Base-by-base conservation (phyloP, 2,329 filamentous ascomycete genomes). In the Sarocladium kiliense region DNA sequence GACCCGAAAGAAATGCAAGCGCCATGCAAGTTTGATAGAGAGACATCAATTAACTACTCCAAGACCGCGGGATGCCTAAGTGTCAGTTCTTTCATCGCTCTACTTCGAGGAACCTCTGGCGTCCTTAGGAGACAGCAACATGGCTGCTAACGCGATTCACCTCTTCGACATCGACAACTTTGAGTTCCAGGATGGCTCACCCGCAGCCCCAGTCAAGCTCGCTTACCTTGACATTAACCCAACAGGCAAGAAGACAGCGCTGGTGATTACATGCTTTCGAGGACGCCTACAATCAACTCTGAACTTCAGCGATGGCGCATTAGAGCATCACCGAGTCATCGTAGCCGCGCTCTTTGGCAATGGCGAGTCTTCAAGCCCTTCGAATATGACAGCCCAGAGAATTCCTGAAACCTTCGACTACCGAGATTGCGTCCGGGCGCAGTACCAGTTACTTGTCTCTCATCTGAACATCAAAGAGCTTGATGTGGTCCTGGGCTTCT, bases 191-290 rank as follows among this genome's bases (percentile, higher is more conserved):
- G 56, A 63, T 32, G 58, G 61, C 25, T 58, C 61, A 2, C 51
- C 12, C 7, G 60, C 70, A 21, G 62, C 70, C 12, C 50, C 64
- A 7, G 63, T 68, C 36, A 62, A 59, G 18, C 50, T 66, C n/a
- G 64, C 66, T 3, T 67, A 64, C 54, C 58, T 62, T 3, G 63
- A 66, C 42, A 49, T 64, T 10, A 65, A 64, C 57, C 57, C 55
- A 5, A 53, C 25, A 3, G 58, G 44, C 50, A 73, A 53, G 64
- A 77, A 75, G 47, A 65, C 63, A n/a, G 73, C 74, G 16, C 63
- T 82, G 14, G 72, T 84, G 12, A 73, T 77, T 23, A 82, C 79
- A 2, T 84, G 80, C 63, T 84, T 79, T 62, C 72, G 74, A 4
- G 80, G 81, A 23, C 70, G 70, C 9, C 72, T 84, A 18, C 71